phyloP scores from a whole-genome alignment of 2,329 filamentous ascomycete species.

The Bipolaris cookei region DNA sequence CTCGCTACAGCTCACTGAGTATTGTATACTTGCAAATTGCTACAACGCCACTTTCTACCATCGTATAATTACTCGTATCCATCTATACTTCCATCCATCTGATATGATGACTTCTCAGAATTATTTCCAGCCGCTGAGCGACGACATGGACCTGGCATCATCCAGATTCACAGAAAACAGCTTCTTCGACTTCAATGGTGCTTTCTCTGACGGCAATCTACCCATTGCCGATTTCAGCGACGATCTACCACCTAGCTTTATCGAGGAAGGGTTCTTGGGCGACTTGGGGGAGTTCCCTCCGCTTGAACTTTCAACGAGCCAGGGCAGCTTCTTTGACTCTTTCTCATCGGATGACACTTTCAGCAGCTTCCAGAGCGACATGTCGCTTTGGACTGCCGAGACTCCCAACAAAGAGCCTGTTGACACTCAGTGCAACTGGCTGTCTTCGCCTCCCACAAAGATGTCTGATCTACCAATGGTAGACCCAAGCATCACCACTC shows the following conservation, averaged over 20 bases:
- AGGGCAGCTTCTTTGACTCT: not conserved
- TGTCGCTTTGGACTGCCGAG: not conserved
- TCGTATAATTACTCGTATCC: not conserved
- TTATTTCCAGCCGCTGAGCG: not conserved
- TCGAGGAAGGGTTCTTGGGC: not conserved
- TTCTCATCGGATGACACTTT: not conserved
- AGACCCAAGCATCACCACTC: not conserved
- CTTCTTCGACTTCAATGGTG: not conserved
- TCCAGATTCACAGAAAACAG: not conserved
- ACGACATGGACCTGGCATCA: not conserved
- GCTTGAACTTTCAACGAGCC: not conserved
- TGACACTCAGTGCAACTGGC: not conserved
- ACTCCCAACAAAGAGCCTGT: not conserved
- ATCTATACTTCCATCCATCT: not conserved
- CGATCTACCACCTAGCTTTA: not conserved
- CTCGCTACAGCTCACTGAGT: slow-evolving; percentile 1
- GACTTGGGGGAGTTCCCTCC: not conserved
- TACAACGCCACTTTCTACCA: not conserved
- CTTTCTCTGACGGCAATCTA: not conserved
- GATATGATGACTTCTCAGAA: not conserved
- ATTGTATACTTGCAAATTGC: not conserved
- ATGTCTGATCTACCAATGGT: not conserved
- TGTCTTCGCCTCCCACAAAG: not conserved
- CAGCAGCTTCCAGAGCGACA: not conserved
- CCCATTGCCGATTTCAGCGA: not conserved